Evolutionary conservation across 768 basidiomycete species (phyloP), one percentile per base, ranked within the genome.

Genomic region (Asterophora parasitica): DNA sequence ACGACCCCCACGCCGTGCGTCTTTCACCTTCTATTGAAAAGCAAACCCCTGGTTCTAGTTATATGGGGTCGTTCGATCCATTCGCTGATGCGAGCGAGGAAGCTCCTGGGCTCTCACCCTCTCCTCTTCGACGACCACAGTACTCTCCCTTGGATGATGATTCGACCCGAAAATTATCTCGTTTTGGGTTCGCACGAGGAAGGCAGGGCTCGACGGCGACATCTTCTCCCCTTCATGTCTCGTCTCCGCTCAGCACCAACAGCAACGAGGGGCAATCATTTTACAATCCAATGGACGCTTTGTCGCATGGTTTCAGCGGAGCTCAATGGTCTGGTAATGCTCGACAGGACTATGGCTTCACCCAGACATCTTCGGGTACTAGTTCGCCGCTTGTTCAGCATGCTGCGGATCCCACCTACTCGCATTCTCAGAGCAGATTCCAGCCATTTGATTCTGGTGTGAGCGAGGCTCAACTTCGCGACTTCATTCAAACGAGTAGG

Each of bases 141-240:
- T 58, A 60, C 44, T 69, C 76, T 8, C 67, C 74, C 0, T 56
- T 78, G 26, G 81, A 82, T 50, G 81, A 82, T 44, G 87, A 89
- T 38, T 61, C 71, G 4, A 68, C 68, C 38, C 72, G 85, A 54
- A 85, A 83, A 56, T 76, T 88, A 20, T 91, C 88, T 7, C 77
- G 88, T 12, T 91, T 91, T 65, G 85, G 82, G 16, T 91, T 91
- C 59, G 89, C 88, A 12, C 76, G 84, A 17, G 83, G 85, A 17
- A 78, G 79, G 37, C 82, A 81, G 52, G 75, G 74, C 0, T 80
- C 85, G 7, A 75, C 75, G 8, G 57, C 71, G 7, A 61, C 83
- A 4, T 79, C 79, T 12, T 85, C 83, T 9, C 81, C 83, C 33
- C 68, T 76, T 42, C 79, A 79, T 48, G 70, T 71, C 7, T 56